Conservation (phyloP, 1,284 basidiomycete genomes). For the Ceratobasidium theobromae region DNA sequence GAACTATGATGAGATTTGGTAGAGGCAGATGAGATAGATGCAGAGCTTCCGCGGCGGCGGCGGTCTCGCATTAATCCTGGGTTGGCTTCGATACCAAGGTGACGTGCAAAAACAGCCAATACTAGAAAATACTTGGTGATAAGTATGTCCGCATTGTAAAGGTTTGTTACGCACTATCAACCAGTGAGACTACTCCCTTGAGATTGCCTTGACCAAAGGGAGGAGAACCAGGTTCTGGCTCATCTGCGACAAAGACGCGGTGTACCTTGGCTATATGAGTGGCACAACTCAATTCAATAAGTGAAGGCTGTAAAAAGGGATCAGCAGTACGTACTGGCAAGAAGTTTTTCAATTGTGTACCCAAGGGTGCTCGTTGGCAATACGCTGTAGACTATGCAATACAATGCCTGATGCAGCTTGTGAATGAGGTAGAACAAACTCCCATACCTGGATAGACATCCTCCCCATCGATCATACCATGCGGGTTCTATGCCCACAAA, state of each 20-base stretch:
- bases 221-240: conserved; percentile 26
- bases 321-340: conserved; percentile 31
- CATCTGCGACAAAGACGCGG: conserved; percentile 35
- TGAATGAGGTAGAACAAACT: too few relatives aligned
- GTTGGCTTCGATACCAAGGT: conserved; percentile 27
- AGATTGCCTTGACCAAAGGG: conserved; percentile 32
- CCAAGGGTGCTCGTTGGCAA: conserved; percentile 33
- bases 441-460: conserved; percentile 33
- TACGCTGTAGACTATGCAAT: conserved; percentile 33
- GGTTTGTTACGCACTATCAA: conserved; percentile 31
- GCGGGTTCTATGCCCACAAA: conserved; percentile 32
- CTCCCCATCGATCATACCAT: conserved; percentile 34
- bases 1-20: conserved; percentile 29
- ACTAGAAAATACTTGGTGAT: not conserved
- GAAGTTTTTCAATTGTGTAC: conserved; percentile 35
- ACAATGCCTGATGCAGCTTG: not conserved
- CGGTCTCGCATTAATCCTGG: conserved; percentile 31
- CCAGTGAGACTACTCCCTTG: conserved; percentile 35
- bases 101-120: conserved; percentile 27
- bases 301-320: not conserved
- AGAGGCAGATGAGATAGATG: conserved; percentile 25
- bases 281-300: not conserved
- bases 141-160: not conserved
- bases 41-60: conserved; percentile 24
- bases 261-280: conserved; percentile 32